Conservation (phyloP, 139 green algal species). For the Nannochloris sp. region DNA sequence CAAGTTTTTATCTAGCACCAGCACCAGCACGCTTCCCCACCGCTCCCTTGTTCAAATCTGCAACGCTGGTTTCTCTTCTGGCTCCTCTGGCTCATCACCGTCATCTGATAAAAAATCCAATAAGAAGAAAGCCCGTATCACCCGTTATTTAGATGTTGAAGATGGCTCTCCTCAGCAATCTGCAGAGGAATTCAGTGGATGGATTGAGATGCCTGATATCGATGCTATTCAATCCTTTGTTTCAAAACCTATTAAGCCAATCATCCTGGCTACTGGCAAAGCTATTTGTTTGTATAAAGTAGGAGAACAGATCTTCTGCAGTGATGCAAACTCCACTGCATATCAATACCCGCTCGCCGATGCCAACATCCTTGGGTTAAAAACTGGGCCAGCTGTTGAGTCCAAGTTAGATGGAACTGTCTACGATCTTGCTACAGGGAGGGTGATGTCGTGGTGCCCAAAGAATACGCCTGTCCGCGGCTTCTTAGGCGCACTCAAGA, state of each 20-base stretch:
- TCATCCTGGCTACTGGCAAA: conserved; percentile 37
- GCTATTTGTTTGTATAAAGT: conserved; percentile 38
- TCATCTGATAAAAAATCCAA: not conserved
- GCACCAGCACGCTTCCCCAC: too few relatives aligned
- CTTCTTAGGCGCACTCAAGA: conserved; percentile 41
- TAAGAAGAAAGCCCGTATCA: conserved; percentile 3
- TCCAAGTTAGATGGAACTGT: conserved; percentile 59
- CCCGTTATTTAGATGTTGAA: conserved; percentile 2
- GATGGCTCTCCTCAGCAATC: not conserved
- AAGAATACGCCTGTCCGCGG: conserved; percentile 39
- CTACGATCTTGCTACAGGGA: conserved; percentile 62
- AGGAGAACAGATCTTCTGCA: conserved; percentile 33
- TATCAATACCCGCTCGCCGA: conserved; percentile 54
- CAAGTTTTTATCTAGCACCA: too few relatives aligned
- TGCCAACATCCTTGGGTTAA: conserved; percentile 29
- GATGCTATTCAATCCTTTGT: conserved; percentile 6
- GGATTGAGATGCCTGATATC: conserved; percentile 11
- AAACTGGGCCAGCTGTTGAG: conserved; percentile 44
- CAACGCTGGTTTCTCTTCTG: not conserved
- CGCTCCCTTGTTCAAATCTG: too few relatives aligned
- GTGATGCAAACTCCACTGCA: conserved; percentile 54
- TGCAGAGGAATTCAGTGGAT: not conserved
- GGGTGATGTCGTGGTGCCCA: conserved; percentile 58
- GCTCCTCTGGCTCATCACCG: not conserved
- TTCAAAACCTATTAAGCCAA: conserved; percentile 32